A percentile compares a stretch with the other conserved stretches of the same genome.
Evolutionary conservation across 1,284 basidiomycete species (phyloP).

Genomic region (Phellinidium pouzarii): DNA sequence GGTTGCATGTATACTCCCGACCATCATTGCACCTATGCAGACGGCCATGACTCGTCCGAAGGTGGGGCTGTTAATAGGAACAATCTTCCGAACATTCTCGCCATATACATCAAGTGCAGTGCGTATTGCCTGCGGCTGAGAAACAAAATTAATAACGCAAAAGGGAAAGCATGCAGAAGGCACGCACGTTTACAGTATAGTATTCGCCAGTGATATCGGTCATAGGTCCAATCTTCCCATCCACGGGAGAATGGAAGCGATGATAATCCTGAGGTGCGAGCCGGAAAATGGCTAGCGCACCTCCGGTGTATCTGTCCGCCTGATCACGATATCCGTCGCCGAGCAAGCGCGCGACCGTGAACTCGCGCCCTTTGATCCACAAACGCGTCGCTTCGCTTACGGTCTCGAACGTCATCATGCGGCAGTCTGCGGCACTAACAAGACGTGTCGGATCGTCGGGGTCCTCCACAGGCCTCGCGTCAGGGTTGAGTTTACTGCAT

Average conservation of each 20-base stretch:
- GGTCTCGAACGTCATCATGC: conserved; percentile 88
- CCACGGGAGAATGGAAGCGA: conserved; percentile 90
- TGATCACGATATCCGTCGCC: conserved; percentile 72
- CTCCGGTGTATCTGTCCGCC: conserved; percentile 66
- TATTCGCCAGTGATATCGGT: conserved; percentile 81
- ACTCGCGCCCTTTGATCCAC: conserved; percentile 98
- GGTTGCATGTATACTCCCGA: conserved; percentile 81
- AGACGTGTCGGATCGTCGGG: conserved; percentile 71
- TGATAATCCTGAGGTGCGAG: conserved; percentile 97
- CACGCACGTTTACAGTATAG: conserved; percentile 83
- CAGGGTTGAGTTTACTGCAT: conserved; percentile 77
- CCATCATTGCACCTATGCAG: conserved; percentile 93
- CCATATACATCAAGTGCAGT: conserved; percentile 89
- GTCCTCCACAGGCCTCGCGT: conserved; percentile 71
- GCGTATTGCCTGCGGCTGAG: conserved; percentile 73
- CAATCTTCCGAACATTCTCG: conserved; percentile 87
- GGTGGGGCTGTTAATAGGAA: conserved; percentile 79
- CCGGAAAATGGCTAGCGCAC: conserved; percentile 80
- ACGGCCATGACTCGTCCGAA: conserved; percentile 89
- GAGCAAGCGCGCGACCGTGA: conserved; percentile 73
- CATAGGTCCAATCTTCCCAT: conserved; percentile 78
- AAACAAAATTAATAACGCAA: conserved; percentile 16
- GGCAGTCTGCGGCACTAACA: conserved; percentile 89
- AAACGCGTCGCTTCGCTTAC: conserved; percentile 80
- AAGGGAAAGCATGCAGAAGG: conserved; percentile 19